Percentiles rank a stretch among this genome's conserved stretches.
phyloP scores from a whole-genome alignment of 805 yeast genomes.

The Suhomyces sp. region DNA sequence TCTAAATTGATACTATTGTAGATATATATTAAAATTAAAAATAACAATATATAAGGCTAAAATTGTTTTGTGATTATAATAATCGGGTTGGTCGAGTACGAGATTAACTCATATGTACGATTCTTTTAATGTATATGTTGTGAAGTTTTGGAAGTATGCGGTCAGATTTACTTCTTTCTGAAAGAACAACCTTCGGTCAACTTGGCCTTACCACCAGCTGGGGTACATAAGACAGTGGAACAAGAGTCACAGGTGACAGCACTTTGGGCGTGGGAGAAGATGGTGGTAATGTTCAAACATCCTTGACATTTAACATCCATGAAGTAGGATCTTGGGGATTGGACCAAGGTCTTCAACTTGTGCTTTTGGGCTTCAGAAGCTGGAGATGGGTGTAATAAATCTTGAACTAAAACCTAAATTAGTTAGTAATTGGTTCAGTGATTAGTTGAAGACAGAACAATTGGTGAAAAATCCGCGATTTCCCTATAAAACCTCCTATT shows the following conservation, averaged over 20 bases:
- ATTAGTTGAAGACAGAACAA: not conserved
- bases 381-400: constrained; percentile 96
- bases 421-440: constrained; percentile 10
- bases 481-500: too few relatives aligned
- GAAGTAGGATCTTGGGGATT: constrained; percentile 97
- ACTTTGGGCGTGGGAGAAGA: constrained; percentile 99
- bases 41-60: constrained; percentile 1
- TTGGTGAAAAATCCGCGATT: not conserved
- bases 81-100: constrained; percentile 1
- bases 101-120: not conserved
- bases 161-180: constrained; percentile 84
- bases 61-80: not conserved
- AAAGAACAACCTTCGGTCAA: constrained; percentile 99
- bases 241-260: constrained; percentile 99
- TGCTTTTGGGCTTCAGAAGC: constrained; percentile 95
- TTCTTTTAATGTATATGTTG: constrained; percentile 2
- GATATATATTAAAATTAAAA: constrained; percentile 3
- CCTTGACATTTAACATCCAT: constrained; percentile 99
- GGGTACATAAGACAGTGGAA: constrained; percentile 96
- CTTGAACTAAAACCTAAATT: constrained; percentile 92
- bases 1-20: not conserved
- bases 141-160: not conserved
- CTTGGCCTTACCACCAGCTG: constrained; percentile 99
- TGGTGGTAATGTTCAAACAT: constrained; percentile 98
- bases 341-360: constrained; percentile 96